These are phyloP conservation scores for Pestalotiopsis sp. DNA, from an alignment of 2,329 filamentous ascomycete genomes.

Conservation along the genomic window DNA sequence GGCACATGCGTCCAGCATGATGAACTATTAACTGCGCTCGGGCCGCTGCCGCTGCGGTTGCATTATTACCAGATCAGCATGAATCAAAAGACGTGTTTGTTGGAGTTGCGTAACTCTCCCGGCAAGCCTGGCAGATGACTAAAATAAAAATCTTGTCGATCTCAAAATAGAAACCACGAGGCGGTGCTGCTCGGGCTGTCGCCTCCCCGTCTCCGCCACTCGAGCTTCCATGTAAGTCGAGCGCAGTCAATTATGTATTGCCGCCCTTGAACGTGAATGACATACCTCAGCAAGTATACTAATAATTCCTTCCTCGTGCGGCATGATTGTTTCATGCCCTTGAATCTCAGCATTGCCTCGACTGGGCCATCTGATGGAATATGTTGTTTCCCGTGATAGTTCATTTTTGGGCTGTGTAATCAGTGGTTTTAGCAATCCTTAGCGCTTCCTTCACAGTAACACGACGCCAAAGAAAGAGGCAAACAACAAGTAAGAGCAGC, in stretches of 20 bases:
- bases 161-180: slow-evolving; percentile 10
- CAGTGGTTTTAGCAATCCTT: neutral
- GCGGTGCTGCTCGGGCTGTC: neutral
- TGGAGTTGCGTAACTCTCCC: neutral
- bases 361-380: neutral
- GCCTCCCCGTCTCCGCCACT: neutral
- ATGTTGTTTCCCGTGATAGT: neutral
- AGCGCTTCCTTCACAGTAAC: neutral
- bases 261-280: neutral
- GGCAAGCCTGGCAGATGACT: neutral
- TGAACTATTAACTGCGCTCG: neutral
- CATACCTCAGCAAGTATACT: neutral
- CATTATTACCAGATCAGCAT: neutral
- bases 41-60: neutral
- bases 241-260: neutral
- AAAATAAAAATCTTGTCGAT: neutral
- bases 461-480: neutral
- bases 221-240: neutral
- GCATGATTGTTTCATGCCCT: neutral
- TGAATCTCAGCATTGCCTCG: neutral
- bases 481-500: neutral
- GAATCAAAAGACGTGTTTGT: neutral
- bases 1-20: neutral
- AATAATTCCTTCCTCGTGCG: neutral
- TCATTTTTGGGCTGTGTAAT: neutral